Evolutionary conservation across 768 basidiomycete species (phyloP), one percentile per base, ranked within the genome.

Genomic region (Termitomyces sp.): DNA sequence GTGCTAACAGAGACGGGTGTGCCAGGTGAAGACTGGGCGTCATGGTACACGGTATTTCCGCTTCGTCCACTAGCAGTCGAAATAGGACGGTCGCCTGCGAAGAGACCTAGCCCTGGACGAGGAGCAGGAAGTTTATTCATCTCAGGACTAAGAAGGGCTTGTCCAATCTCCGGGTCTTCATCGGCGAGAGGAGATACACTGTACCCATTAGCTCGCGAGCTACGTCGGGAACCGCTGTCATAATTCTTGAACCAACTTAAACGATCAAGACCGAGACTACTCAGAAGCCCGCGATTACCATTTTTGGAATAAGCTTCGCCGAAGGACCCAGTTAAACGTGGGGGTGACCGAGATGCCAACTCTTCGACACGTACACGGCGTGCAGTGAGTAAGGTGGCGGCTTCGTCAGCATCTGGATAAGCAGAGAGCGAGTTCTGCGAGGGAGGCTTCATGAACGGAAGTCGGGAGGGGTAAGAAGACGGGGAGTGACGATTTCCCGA

Each of bases 51-150:
- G 0, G 86, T 88, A 36, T 74, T 79, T 4, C 74, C 80, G 57
- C 87, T 89, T 60, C 73, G 76, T 20, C 74, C 77, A 58, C 88
- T 90, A 43, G 83, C 73, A 51, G 76, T 76, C 0, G 89, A 90
- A 36, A 81, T 70, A 0, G 89, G 89, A 4, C 89, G 80, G 4
- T 72, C 70, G 7, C 77, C 79, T 34, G 79, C 78, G 8, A 71
- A 62, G 11, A 77, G 64, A 29, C 79, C 81, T 36, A 80, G 63
- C 59, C 74, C 65, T 64, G 66, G 54, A 64, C 76, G 66, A 67
- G 74, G 66, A 1, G 74, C 62, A 60, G 66, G 72, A 34, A 54
- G 61, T 14, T 71, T 64, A 20, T 59, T 43, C 66, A 68, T 69
- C 48, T 67, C 66, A 25, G 68, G 59, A 32, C 68, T 65, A 43